Base-by-base conservation (phyloP, 179 eudicot species). In the Carnegiea gigantea region DNA sequence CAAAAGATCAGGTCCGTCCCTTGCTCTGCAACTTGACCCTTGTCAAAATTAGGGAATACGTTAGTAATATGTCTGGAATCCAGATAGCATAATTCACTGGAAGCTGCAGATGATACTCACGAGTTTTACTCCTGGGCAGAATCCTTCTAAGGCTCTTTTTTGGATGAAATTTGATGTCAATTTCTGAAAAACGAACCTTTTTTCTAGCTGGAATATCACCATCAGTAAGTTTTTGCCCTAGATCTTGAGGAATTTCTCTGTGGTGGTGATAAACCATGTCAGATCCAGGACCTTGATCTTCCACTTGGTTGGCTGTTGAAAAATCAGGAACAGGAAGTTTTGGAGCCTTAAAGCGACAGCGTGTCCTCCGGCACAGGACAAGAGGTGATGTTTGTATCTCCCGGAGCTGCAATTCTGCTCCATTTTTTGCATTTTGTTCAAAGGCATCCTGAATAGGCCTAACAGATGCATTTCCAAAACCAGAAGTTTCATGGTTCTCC, bases 121-220 rank as follows among this genome's bases (percentile, higher is more conserved):
- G 54, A 78, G 64, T 78, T 87, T 76, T 73, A 73, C 43, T n/a
- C 73, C 82, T 70, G 75, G 49, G 49, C 26, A 36, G 54, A 28
- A 43, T 68, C 77, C 77, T 88, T 68, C 81, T 78, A 57, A 77
- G 75, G 59, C 75, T 82, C 54, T 81, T 83, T 71, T 79, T 83
- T 73, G 77, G 86, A 36, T 73, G 82, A 81, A 76, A 76, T 65
- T 77, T 79, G 67, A 81, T 57, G 59, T 86, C 84, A 60, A 75
- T 43, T 30, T 87, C 97, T 68, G 86, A 77, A 79, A 95, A 95
- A 72, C 78, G 91, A 79, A 95, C 98, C 80, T 89, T 90, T 82
- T 95, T 95, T 84, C 84, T 82, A 12, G 91, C 54, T 44, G 88
- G 85, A 83, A 79, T 65, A 51, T 74, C 81, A 60, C 48, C 62